Conservation (phyloP, 2,329 filamentous ascomycete genomes). For the Pseudogymnoascus sp. region DNA sequence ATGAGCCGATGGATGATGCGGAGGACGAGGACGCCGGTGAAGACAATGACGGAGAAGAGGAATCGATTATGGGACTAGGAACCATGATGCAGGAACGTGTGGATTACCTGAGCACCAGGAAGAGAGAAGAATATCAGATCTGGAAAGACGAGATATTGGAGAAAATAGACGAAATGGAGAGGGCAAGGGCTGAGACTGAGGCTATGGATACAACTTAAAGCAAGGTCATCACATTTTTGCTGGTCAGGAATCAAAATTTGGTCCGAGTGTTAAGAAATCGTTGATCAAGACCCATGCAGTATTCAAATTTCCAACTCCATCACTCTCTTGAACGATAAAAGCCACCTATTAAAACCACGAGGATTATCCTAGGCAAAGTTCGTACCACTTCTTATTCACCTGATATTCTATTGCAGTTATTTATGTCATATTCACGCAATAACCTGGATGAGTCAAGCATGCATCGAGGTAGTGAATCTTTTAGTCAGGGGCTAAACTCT, state of each 20-base stretch:
- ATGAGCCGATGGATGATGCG: constrained; percentile 15
- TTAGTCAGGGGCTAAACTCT: neutral
- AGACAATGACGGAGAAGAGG: constrained; percentile 25
- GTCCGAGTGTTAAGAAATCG: neutral
- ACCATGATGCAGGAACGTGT: constrained; percentile 71
- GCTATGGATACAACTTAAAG: constrained; percentile 9
- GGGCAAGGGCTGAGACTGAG: constrained; percentile 9
- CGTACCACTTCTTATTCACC: neutral
- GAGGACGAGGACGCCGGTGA: constrained; percentile 28
- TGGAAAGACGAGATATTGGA: constrained; percentile 58
- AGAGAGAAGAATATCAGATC: constrained; percentile 48
- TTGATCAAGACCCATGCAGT: neutral
- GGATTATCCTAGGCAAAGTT: neutral
- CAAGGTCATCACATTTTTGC: neutral
- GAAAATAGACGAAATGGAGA: constrained; percentile 43
- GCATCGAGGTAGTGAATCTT: neutral
- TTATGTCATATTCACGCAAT: neutral
- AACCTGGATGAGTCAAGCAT: neutral
- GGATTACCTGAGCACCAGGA: constrained; percentile 60
- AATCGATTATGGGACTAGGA: constrained; percentile 17
- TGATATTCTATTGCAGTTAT: neutral
- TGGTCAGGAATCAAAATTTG: neutral
- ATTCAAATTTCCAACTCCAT: neutral
- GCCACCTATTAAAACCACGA: neutral
- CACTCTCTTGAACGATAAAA: neutral